A percentile compares a stretch with the other conserved stretches of the same genome.
Evolutionary conservation across 2,329 filamentous ascomycete species (phyloP).

Genomic region (Hypocrella siamensis): DNA sequence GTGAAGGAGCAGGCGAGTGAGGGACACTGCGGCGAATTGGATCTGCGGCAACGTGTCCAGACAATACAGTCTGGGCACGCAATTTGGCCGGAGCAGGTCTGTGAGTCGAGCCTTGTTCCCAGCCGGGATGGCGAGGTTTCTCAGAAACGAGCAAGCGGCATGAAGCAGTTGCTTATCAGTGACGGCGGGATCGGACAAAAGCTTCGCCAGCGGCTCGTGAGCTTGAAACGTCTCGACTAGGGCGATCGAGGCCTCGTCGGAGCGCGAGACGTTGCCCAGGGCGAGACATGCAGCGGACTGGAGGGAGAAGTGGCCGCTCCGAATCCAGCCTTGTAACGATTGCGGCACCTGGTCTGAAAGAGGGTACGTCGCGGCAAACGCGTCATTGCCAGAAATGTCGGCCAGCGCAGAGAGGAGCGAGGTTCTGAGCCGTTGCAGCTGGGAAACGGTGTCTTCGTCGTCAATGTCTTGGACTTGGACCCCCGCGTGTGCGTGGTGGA

Average conservation of each 20-base stretch:
- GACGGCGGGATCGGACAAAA: slow-evolving; percentile 25
- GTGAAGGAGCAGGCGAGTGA: slow-evolving; percentile 39
- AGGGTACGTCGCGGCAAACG: slow-evolving; percentile 25
- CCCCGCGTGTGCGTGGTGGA: slow-evolving; percentile 29
- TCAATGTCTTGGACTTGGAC: slow-evolving; percentile 24
- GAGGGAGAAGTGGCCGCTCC: slow-evolving; percentile 22
- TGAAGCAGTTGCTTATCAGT: slow-evolving; percentile 37
- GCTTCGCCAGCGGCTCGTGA: slow-evolving; percentile 26
- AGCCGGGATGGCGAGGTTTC: slow-evolving; percentile 45
- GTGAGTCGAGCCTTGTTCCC: slow-evolving; percentile 38
- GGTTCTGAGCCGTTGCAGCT: slow-evolving; percentile 31
- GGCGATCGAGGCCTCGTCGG: slow-evolving; percentile 33
- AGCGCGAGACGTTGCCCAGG: slow-evolving; percentile 45
- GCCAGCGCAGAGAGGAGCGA: slow-evolving; percentile 35
- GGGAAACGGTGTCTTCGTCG: slow-evolving; percentile 25
- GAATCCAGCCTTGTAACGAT: slow-evolving; percentile 32
- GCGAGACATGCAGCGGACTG: slow-evolving; percentile 43
- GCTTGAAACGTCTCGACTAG: slow-evolving; percentile 28
- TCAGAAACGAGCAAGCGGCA: slow-evolving; percentile 42
- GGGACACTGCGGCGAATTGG: slow-evolving; percentile 43
- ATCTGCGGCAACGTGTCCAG: slow-evolving; percentile 36
- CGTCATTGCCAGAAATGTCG: slow-evolving; percentile 33
- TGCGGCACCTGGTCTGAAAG: slow-evolving; percentile 25
- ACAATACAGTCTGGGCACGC: slow-evolving; percentile 38
- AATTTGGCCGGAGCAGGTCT: slow-evolving; percentile 24